Evolutionary conservation across 176 grass and related monocot species (phyloP), one percentile per base, ranked within the genome.

Genomic region (Oryza officinalis): DNA sequence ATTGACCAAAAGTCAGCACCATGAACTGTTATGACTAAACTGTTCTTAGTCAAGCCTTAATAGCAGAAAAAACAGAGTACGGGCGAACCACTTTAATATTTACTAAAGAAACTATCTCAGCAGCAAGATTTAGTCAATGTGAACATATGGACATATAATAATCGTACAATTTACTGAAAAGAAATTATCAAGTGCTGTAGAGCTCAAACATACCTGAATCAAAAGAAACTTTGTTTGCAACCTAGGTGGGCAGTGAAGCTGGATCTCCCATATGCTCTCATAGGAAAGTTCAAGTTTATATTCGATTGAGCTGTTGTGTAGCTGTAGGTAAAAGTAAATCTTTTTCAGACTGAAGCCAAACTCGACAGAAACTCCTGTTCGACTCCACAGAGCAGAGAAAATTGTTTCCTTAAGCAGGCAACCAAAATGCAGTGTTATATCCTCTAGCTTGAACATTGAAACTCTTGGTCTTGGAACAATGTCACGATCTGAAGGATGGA

Each of bases 211-310:
- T 63, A 97, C 95, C 92, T 94, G 92, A 67, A 94, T 84, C 78
- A 91, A 85, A 77, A 94, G 95, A 80, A 93, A 97, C 68, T 93
- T 91, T 28, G 75, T 80, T 59, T 7, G 86, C 10, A 86, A 89
- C 65, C 26, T 76, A 35, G 78, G 80, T 47, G 92, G 93, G 43
- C 84, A 68, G 27, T 94, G 88, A 74, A 94, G 89, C 78, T 94
- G 81, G 35, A 97, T 97, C 78, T 97, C 95, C 95, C 95, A 97
- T 79, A 97, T 94, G 68, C 92, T 94, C 71, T 97, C 90, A 31
- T 97, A 94, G 32, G 92, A 92, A 84, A 97, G 86, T 80, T 97
- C 92, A 75, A 97, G 90, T 71, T 93, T 94, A 66, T 86, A 97
- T 65, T n/a, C 41, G 12, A 15, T 74, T 22, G 4, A 38, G 27